Conservation (phyloP, 1,284 basidiomycete genomes). For the Puccinia triticina region DNA sequence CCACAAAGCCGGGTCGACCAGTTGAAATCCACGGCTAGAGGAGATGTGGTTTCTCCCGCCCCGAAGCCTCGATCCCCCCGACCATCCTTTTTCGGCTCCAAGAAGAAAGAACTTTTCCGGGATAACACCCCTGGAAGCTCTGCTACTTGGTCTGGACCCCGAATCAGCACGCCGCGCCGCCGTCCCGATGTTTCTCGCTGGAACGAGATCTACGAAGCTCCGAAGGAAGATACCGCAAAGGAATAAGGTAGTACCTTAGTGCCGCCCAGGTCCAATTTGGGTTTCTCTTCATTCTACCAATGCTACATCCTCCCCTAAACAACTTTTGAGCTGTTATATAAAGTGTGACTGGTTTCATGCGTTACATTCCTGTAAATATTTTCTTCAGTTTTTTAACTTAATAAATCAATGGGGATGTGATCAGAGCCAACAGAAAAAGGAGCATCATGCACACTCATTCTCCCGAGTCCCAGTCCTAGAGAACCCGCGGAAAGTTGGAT, state of each 20-base stretch:
- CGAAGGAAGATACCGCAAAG: background rate
- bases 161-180: background rate
- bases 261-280: conserved; percentile 31
- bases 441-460: too few species aligned
- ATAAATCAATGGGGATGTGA: too few species aligned
- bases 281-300: background rate
- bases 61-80: background rate
- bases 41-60: background rate
- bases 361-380: too few species aligned
- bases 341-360: too few species aligned
- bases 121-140: background rate
- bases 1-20: background rate
- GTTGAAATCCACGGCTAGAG: background rate
- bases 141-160: background rate
- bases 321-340: too few species aligned
- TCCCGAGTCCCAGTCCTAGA: too few species aligned
- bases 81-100: background rate
- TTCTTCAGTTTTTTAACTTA: too few species aligned
- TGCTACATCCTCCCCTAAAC: too few species aligned
- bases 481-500: too few species aligned
- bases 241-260: too few species aligned
- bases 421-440: too few species aligned
- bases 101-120: background rate
- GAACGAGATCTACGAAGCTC: conserved; percentile 10
- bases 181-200: background rate